Evolutionary conservation across 2,329 filamentous ascomycete genomes (phyloP), one percentile per base, ranked within the genome.

Genomic region (Calonectria fujianensis): DNA sequence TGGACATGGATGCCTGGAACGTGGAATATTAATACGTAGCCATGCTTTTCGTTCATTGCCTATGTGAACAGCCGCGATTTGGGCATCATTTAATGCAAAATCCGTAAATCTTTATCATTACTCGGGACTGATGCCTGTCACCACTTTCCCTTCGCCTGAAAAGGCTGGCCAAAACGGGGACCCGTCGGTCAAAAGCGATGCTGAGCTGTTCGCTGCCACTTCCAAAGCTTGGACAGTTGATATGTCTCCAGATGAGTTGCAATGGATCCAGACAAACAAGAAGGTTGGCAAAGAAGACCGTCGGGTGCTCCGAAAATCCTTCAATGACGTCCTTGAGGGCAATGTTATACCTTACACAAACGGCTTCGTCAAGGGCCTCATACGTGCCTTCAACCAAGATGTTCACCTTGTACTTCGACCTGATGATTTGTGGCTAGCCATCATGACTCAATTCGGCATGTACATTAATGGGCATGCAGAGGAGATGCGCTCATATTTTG

Each of bases 361-460:
- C 18, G 45, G 64, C 8, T 67, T 67, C n/a, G 45, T 67, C n/a
- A 51, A 52, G 16, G 48, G 45, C 0, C 10, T 67, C 20, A 37
- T 67, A 2, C 41, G 64, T 7, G 64, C 64, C 7, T 67, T 67
- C 48, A 51, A 67, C n/a, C 64, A 39, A n/a, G 64, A 67, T 16
- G 20, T 67, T 1, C 45, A 67, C 4, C 64, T 67, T 11, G 48
- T 37, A 0, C 64, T 67, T 24, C 64, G 64, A 10, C 64, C 64
- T 10, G 64, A 67, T 39, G 64, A 67, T 20, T n/a, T 67, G 31
- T 67, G 64, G 64, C 31, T 67, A 3, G 64, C 64, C 2, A 67
- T 67, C 10, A 2, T 67, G 48, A 18, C 64, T 24, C 64, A 67
- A 20, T 52, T 67, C 32, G 39, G 31, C 64, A 51, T 67, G 45